These are phyloP conservation scores for Flaveria sonorensis DNA, from an alignment of 129 eudicot species.

Conservation along the genomic window DNA sequence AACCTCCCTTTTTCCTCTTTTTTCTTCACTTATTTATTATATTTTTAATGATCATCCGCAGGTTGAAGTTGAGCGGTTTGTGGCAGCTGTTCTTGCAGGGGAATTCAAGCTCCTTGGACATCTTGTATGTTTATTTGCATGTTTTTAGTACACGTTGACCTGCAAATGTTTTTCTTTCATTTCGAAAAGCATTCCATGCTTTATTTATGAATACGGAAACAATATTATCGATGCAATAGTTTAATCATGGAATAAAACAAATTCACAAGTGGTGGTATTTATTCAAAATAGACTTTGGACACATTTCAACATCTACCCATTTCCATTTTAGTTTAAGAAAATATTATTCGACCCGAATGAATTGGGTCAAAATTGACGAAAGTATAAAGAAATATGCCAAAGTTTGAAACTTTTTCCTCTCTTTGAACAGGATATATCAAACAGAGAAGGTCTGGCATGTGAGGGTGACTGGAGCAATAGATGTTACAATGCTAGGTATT, in stretches of 20 bases:
- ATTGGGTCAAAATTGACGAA: background rate
- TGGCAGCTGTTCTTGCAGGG: constrained; percentile 69
- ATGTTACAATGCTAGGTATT: constrained; percentile 59
- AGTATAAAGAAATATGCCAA: background rate
- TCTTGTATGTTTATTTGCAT: constrained; percentile 52
- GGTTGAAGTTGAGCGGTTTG: constrained; percentile 75
- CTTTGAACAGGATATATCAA: constrained; percentile 70
- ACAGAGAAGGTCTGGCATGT: constrained; percentile 80
- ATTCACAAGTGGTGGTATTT: background rate
- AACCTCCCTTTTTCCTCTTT: background rate
- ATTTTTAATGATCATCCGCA: constrained; percentile 34
- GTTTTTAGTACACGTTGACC: background rate
- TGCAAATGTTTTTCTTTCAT: background rate
- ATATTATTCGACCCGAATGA: background rate
- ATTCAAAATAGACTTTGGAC: background rate
- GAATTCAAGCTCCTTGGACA: constrained; percentile 68
- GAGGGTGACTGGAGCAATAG: constrained; percentile 82
- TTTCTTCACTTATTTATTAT: constrained; percentile 4
- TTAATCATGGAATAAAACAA: background rate
- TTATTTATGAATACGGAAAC: constrained; percentile 4
- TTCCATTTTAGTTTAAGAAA: background rate
- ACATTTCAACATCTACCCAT: background rate
- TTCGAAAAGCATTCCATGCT: background rate
- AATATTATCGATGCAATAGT: background rate
- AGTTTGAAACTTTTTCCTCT: background rate